Evolutionary conservation across 1,284 basidiomycete species (phyloP), one percentile per base, ranked within the genome.

Genomic region (Trametes hirsuta): DNA sequence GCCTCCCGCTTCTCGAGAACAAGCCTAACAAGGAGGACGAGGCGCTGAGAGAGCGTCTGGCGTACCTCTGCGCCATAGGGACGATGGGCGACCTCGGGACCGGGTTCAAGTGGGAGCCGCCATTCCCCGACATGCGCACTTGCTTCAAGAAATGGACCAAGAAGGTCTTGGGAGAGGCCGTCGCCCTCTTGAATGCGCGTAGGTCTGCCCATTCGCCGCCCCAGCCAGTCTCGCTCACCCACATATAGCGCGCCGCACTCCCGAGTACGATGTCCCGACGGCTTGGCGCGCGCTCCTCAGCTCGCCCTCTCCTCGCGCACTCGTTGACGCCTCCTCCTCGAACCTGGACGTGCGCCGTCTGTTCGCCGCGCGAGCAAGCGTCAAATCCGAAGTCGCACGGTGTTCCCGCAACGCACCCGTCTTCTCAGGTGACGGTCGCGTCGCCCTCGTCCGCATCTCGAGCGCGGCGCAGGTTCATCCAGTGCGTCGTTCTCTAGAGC

Each of bases 101-200:
- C 11, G 61, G 61, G 4, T 70, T 72, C 59, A 66, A 66, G 53
- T 75, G 71, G 67, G 66, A 64, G 40, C 58, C 58, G 18, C 71
- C 66, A 8, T 74, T 69, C 59, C 72, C 68, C 24, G 72, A 69
- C 42, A 71, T 70, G 69, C 65, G 64, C 34, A 58, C 39, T 6
- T 71, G 69, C 48, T 44, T 69, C 51, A 72, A 70, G 62, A 60
- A 59, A 42, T 71, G 67, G 58, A 71, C 68, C 36, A 75, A 75
- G 67, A 73, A 74, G 55, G 66, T 59, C 2, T 47, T 74, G 1
- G 67, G 59, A 4, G 71, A 73, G 22, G 72, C 69, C 0, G 69
- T 75, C 9, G 67, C 68, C n/a, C 67, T 74, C 8, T 47, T 75
- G 21, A 75, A 75, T 51, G 74, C 74, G n/a, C 72, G 72, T 72